These are phyloP conservation scores for Tardiomyces blankii DNA, from an alignment of 1,139 yeast genomes.

Conservation along the genomic window DNA sequence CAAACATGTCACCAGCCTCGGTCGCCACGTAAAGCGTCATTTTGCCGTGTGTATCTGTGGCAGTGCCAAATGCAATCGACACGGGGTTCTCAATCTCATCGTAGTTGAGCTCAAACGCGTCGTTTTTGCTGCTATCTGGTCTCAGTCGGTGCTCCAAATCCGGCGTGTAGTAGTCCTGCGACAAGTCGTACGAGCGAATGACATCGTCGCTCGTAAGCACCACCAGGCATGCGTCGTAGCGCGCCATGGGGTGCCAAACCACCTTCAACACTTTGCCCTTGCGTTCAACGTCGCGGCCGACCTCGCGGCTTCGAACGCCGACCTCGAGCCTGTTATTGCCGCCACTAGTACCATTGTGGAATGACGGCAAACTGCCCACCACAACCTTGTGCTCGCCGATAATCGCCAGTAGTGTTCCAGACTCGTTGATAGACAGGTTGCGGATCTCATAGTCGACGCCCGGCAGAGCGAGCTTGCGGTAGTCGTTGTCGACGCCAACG, in stretches of 20 bases:
- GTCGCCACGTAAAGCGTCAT: conserved; percentile 39
- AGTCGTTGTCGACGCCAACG: not conserved
- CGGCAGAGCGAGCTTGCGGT: conserved; percentile 8
- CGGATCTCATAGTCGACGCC: conserved; percentile 21
- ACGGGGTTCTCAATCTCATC: conserved; percentile 15
- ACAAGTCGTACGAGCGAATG: conserved; percentile 28
- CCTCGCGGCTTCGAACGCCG: conserved; percentile 11
- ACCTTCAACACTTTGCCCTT: conserved; percentile 18
- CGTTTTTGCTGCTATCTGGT: not conserved
- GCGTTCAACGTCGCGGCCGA: conserved; percentile 7
- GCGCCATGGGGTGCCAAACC: conserved; percentile 36
- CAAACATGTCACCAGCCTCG: conserved; percentile 43
- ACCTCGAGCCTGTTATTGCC: not conserved
- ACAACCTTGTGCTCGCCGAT: conserved; percentile 26
- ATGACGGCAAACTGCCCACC: conserved; percentile 8
- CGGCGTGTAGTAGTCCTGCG: conserved; percentile 12
- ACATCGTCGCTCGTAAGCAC: conserved; percentile 28
- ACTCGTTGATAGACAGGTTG: conserved; percentile 25
- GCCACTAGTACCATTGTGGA: not conserved
- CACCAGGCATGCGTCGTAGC: conserved; percentile 31
- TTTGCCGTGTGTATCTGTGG: conserved; percentile 27
- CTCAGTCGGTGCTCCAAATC: not conserved
- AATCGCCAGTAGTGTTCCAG: conserved; percentile 34
- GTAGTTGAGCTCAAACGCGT: not conserved
- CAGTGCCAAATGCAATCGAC: conserved; percentile 39